Evolutionary conservation across 805 yeast species (phyloP), one percentile per base, ranked within the genome.

Genomic region (Nakazawaea wyomingensis): DNA sequence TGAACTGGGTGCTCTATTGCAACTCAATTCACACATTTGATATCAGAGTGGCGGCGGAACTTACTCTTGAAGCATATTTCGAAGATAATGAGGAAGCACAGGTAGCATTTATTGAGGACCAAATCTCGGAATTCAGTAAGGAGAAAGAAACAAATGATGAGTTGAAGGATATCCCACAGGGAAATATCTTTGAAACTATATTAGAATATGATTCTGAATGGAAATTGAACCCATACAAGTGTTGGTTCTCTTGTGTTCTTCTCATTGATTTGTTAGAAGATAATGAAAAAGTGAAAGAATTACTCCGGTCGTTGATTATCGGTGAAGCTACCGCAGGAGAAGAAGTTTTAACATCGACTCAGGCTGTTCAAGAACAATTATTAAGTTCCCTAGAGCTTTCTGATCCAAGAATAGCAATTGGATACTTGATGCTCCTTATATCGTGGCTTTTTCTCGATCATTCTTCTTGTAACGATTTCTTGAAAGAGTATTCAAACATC

Each of bases 11-110:
- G 27, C 62, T 91, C 6, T 74, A 69, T 46, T 76, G 81, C 4
- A 86, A 85, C 50, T 87, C 97, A 0, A 85, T 89, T 3, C 96
- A 90, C 53, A 64, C 80, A 0, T 93, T 93, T 59, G 90, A 86
- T 48, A 72, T 89, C 5, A 71, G 99, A 51, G 76, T 80, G 8
- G 89, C 89, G 2, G 76, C 96, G 4, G 69, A 78, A 4, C 62
- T 69, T 31, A 75, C 87, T 31, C 60, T 93, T 32, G 78, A 76
- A 40, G 80, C 91, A 0, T 86, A 80, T 49, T 77, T 90, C 45
- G 62, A 71, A 45, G 76, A 76, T 20, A 90, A 88, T 54, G 56
- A 64, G 2, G 80, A 74, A 11, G 78, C 85, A 0, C 82, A 82
- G 56, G 44, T 57, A 3, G 73, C 76, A 0, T 88, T 91, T 51